Evolutionary conservation across 2,329 filamentous ascomycete genomes (phyloP).

Genomic region (Exophiala oligosperma): DNA sequence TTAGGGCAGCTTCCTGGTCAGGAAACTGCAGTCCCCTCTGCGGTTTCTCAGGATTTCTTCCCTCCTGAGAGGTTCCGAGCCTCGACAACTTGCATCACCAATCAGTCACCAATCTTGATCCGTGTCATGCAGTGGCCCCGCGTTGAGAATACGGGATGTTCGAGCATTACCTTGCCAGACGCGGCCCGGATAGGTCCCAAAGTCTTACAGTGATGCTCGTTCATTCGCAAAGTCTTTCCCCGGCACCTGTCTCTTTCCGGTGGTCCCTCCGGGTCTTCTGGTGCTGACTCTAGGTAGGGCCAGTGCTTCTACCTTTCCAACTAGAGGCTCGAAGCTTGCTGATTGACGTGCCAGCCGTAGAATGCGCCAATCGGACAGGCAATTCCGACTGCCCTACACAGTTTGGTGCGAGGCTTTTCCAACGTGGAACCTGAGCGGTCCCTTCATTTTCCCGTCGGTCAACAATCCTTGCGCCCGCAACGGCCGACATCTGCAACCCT

Average conservation of each 20-base stretch:
- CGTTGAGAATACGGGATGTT: not conserved
- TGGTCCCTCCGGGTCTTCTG: constrained; percentile 16
- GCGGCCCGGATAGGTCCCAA: no score
- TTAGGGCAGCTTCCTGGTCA: not conserved
- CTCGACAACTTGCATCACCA: no score
- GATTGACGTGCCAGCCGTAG: not conserved
- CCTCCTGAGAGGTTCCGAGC: not conserved
- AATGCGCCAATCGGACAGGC: not conserved
- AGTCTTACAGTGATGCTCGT: no score
- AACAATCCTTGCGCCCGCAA: constrained; percentile 4
- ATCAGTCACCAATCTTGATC: not conserved
- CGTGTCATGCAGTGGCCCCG: not conserved
- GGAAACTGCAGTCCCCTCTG: not conserved
- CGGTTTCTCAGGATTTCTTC: not conserved
- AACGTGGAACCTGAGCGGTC: constrained; percentile 1
- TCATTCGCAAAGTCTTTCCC: not conserved
- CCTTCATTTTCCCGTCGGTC: constrained; percentile 22
- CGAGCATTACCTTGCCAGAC: no score
- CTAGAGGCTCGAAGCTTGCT: constrained; percentile 9
- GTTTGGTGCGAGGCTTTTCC: not conserved
- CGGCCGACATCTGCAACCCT: not conserved
- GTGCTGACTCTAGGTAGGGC: not conserved
- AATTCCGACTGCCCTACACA: not conserved
- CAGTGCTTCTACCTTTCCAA: constrained; percentile 3
- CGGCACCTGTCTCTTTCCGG: not conserved